Base-by-base conservation (phyloP, 2,329 filamentous ascomycete genomes). In the Pestalotiopsis sp. region DNA sequence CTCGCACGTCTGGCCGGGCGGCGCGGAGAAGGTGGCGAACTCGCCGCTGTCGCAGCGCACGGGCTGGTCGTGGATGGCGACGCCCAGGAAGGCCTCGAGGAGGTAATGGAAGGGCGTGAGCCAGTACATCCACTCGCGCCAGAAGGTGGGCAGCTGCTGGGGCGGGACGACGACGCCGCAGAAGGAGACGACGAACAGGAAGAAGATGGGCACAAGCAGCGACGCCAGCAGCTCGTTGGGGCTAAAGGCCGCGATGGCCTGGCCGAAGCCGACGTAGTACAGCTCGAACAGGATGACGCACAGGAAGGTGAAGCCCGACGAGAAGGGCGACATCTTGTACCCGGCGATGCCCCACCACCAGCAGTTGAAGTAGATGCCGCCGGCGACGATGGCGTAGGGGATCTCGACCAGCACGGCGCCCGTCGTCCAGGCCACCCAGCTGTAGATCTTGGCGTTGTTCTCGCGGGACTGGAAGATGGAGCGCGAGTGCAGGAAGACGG, bases 391-490 rank as follows among this genome's bases (percentile, higher is more conserved):
- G 0, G 87, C 86, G 72, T 93, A 93, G 0, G 92, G 92, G 0
- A 94, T 83, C 77, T 95, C 92, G 17, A 87, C 90, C 0, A 93
- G 72, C 4, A 94, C 86, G 1, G 87, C 86, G 0, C 87, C 90
- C 2, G 88, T 90, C 0, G 88, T 86, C 79, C 92, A 93, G 0
- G 92, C 91, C 14, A 87, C 79, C 92, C 92, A 94, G 1, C 88
- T 90, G 79, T 95, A 96, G 31, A 94, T 93, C 77, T 94, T 94
- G 17, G 91, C 88, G n/a, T 88, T 92, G 63, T 90, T 87, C 77
- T 96, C 93, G 4, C 93, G 87, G 1, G 86, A 88, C 76, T 91
- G 82, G 80, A 93, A 96, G 31, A 95, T 84, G 39, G 87, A 84
- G 3, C 92, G 86, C 59, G 89, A 87, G 69, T 87, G 82, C 65